These are phyloP conservation scores for Cryptococcus floricola DNA, from an alignment of 1,284 basidiomycete species.

Conservation along the genomic window DNA sequence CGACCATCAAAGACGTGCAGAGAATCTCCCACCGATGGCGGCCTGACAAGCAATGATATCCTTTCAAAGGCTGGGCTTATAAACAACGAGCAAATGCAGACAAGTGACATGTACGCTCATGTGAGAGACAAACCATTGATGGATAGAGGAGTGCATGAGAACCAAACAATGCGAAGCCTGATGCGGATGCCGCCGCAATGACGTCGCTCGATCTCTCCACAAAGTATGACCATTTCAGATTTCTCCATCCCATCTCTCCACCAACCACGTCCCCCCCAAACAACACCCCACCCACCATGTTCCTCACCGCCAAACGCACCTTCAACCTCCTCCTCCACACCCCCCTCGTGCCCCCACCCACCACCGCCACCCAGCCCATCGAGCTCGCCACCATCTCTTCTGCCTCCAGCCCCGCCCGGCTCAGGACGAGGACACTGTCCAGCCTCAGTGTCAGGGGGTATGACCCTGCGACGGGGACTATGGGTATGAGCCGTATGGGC, in stretches of 20 bases:
- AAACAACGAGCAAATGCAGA: too few relatives aligned
- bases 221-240: too few relatives aligned
- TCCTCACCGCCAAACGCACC: constrained; percentile 28
- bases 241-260: neutral
- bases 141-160: too few relatives aligned
- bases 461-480: neutral
- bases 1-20: too few relatives aligned
- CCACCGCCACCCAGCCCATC: constrained; percentile 25
- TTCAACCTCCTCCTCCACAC: constrained; percentile 37
- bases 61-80: too few relatives aligned
- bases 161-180: too few relatives aligned
- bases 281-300: constrained; percentile 22
- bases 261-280: neutral
- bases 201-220: too few relatives aligned
- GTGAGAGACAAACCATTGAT: too few relatives aligned
- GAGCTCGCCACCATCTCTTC: constrained; percentile 32
- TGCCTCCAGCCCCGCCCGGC: constrained; percentile 20
- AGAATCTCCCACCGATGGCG: too few relatives aligned
- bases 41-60: too few relatives aligned
- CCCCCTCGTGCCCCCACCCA: constrained; percentile 34
- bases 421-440: constrained; percentile 26
- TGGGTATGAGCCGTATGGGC: neutral
- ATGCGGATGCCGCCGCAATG: too few relatives aligned
- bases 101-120: too few relatives aligned
- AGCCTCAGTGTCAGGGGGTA: constrained; percentile 13